phyloP scores from a whole-genome alignment of 2,329 filamentous ascomycete species.

The Aureobasidium pullulans region DNA sequence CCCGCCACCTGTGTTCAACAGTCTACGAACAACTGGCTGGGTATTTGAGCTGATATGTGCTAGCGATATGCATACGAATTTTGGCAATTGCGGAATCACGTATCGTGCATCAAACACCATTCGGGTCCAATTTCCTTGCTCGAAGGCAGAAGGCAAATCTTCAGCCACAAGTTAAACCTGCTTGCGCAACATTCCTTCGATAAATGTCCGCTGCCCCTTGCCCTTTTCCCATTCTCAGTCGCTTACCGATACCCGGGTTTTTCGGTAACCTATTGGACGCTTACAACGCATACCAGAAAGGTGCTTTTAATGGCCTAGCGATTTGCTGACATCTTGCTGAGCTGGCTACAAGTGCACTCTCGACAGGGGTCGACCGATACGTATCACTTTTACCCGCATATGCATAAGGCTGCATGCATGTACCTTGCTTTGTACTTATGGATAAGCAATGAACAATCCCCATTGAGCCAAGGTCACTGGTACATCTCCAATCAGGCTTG shows the following conservation, averaged over 20 bases:
- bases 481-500: neutral
- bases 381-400: slow-evolving; percentile 1
- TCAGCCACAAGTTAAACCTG: slow-evolving; percentile 1
- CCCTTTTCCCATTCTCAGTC: neutral
- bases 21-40: neutral
- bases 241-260: neutral
- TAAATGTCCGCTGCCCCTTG: neutral
- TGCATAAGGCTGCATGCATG: slow-evolving; percentile 10
- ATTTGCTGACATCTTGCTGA: neutral
- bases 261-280: neutral
- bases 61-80: neutral
- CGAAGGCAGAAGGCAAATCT: neutral
- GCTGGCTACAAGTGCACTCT: neutral
- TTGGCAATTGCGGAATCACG: neutral
- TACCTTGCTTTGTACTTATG: neutral
- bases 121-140: neutral
- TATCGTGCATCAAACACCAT: neutral
- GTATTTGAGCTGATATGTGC: neutral
- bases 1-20: neutral
- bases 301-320: neutral
- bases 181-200: slow-evolving; percentile 8
- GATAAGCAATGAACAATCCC: neutral
- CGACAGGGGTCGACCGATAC: neutral
- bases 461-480: neutral
- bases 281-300: neutral